phyloP scores from a whole-genome alignment of 2,329 filamentous ascomycete genomes.

The Zymoseptoria tritici region DNA sequence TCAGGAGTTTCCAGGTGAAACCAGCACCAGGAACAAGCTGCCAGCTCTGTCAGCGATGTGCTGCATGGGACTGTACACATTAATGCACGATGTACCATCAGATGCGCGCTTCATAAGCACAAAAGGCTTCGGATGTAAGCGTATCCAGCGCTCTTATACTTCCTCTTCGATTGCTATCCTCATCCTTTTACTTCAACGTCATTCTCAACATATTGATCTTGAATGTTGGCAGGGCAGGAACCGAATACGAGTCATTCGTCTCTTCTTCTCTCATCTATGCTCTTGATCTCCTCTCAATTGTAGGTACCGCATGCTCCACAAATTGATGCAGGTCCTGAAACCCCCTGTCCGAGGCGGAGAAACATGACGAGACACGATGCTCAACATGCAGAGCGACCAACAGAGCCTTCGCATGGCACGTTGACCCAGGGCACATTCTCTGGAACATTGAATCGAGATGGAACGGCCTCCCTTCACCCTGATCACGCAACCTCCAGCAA shows the following conservation, averaged over 20 bases:
- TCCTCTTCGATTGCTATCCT: neutral
- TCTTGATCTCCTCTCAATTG: neutral
- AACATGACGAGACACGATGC: neutral
- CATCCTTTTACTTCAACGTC: neutral
- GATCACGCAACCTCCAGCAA: neutral
- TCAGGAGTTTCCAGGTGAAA: neutral
- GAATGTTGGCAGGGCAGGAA: neutral
- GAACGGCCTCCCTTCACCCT: conserved; percentile 12
- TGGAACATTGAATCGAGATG: conserved; percentile 16
- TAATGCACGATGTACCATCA: too few relatives aligned
- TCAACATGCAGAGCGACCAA: neutral
- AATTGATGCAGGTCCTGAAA: neutral
- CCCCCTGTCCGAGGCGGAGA: neutral
- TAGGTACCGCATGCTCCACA: neutral
- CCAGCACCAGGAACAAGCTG: neutral
- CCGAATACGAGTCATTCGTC: neutral
- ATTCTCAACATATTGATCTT: neutral
- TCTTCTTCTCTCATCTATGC: neutral
- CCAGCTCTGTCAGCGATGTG: too few relatives aligned
- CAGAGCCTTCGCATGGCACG: conserved; percentile 11
- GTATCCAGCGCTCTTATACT: neutral
- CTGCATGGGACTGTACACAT: too few relatives aligned
- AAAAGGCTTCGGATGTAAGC: too few relatives aligned
- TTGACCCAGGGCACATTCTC: conserved; percentile 16
- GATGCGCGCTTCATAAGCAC: too few relatives aligned